Conservation (phyloP, 805 yeast species). For the Candida easanensis region DNA sequence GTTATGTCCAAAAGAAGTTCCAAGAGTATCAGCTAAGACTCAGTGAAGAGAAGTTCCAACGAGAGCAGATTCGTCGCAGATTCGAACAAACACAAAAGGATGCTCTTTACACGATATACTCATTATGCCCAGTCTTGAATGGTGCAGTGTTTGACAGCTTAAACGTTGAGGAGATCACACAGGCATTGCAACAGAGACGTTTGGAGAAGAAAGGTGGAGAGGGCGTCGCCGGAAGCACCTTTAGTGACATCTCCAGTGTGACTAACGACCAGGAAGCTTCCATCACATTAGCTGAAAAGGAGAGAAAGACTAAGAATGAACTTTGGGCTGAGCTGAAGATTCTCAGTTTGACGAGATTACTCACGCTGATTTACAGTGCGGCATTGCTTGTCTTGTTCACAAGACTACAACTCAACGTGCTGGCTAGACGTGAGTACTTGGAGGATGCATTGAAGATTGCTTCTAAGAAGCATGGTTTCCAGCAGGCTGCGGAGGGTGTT, state of each 20-base stretch:
- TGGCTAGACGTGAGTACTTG: conserved; percentile 83
- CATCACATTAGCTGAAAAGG: conserved; percentile 1
- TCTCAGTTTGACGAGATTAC: conserved; percentile 66
- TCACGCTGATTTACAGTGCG: conserved; percentile 67
- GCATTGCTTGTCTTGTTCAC: conserved; percentile 74
- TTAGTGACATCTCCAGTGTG: conserved; percentile 14
- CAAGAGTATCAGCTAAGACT: conserved; percentile 48
- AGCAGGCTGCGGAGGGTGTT: conserved; percentile 13
- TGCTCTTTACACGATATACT: conserved; percentile 78
- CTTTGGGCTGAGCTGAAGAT: conserved; percentile 83
- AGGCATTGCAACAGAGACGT: conserved; percentile 63
- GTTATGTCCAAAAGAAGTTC: conserved; percentile 43
- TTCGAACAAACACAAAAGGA: conserved; percentile 92
- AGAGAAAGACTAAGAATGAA: conserved; percentile 51
- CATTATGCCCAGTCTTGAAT: conserved; percentile 74
- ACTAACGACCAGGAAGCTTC: conserved; percentile 34
- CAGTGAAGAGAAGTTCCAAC: conserved; percentile 55
- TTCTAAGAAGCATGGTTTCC: conserved; percentile 38
- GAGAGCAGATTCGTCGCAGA: conserved; percentile 72
- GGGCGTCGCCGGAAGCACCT: conserved; percentile 1
- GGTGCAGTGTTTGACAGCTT: conserved; percentile 58
- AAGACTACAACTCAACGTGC: conserved; percentile 79
- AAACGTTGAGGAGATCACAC: conserved; percentile 72
- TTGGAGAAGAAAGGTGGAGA: conserved; percentile 27
- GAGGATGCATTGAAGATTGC: conserved; percentile 75